These are phyloP conservation scores for Coprinopsis strossmayeri DNA, from an alignment of 768 basidiomycete genomes.

Conservation along the genomic window DNA sequence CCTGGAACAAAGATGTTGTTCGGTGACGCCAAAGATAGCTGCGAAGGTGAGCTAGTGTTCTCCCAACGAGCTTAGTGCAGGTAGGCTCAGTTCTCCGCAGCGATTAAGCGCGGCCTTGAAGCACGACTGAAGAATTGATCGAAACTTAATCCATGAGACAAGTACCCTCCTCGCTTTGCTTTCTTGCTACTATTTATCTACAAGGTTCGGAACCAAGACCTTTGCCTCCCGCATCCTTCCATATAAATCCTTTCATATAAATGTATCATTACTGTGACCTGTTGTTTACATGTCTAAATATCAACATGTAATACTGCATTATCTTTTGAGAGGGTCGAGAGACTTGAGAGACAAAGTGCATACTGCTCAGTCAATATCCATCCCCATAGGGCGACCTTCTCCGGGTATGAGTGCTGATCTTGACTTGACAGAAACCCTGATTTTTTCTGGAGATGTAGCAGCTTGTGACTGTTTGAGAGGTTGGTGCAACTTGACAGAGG, in stretches of 20 bases:
- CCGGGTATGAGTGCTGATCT: slow-evolving; percentile 74
- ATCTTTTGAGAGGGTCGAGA: no score
- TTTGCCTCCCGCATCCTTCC: no score
- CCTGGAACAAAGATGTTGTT: slow-evolving; percentile 86
- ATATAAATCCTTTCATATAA: no score
- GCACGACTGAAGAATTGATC: slow-evolving; percentile 10
- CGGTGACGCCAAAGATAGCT: slow-evolving; percentile 87
- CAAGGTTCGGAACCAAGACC: no score
- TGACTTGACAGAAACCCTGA: slow-evolving; percentile 60
- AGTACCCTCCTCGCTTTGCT: not conserved
- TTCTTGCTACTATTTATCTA: not conserved
- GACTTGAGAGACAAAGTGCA: no score
- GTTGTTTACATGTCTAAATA: no score
- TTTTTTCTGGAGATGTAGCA: slow-evolving; percentile 57
- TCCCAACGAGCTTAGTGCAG: not conserved
- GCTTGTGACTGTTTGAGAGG: slow-evolving; percentile 38
- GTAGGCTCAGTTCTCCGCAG: slow-evolving; percentile 22
- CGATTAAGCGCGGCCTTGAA: slow-evolving; percentile 57
- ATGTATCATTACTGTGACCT: no score
- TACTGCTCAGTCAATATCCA: slow-evolving; percentile 69
- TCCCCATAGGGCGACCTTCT: slow-evolving; percentile 85
- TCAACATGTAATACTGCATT: no score
- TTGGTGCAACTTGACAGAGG: slow-evolving; percentile 59
- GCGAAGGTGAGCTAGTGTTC: slow-evolving; percentile 53
- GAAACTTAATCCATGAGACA: no score